Base-by-base conservation (phyloP, 345 rosid species). In the Durio zibethinus region DNA sequence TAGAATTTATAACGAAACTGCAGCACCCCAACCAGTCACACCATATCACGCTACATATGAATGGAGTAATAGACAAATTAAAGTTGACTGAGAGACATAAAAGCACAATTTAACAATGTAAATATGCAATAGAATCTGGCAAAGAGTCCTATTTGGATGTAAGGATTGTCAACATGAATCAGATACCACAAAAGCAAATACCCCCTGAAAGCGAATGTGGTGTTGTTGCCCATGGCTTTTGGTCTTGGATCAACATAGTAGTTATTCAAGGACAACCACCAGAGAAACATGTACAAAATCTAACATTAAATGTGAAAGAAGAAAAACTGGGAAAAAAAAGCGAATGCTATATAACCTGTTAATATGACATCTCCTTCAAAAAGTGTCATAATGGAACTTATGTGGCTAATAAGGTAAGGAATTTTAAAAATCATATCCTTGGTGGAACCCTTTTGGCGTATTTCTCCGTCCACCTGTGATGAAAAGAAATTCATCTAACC, bases 381-480 rank as follows among this genome's bases (percentile, higher is more conserved):
- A 79, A 93, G 94, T 23, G 97, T 92, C 99, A 93, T 91, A 35
- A 93, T 86, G 27, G 95, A 90, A 79, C 97, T 92, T 73, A 92
- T 96, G 88, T 93, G 92, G 83, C 98, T 93, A 69, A 93, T 86
- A 80, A 93, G 93, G 85, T 83, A 87, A 16, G 98, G 94, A 77
- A 93, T 87, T 84, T 87, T 92, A 81, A 87, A 93, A 50, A 95
- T 92, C 98, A 91, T 93, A 80, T 96, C 99, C 69, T 83, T 86
- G 56, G 97, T 92, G 74, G 93, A 87, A 69, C 98, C 93, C 79
- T 86, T 90, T 79, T 91, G 98, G 72, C 91, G 78, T 73, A 83
- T 82, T 84, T 93, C 98, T 65, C 88, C 91, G 83, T 93, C 92
- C 1, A 93, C 97, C 98, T 92, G 84, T 14, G 35, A 56, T 20